A percentile compares a stretch with the other conserved stretches of the same genome.
Evolutionary conservation across 169 alveolate genomes (phyloP).

Genomic region (Miamiensis avidus): DNA sequence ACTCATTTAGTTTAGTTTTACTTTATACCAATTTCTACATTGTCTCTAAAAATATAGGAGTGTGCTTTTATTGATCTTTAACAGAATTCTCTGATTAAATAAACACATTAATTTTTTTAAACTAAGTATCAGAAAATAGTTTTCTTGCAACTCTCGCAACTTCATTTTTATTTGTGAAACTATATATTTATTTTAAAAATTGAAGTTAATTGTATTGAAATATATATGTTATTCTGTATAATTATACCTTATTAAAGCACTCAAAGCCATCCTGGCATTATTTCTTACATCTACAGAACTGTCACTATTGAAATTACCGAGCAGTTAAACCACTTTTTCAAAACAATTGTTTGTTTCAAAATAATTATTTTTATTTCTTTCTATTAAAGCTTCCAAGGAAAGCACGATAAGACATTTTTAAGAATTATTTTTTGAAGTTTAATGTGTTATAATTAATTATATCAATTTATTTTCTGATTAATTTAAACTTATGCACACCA

Average conservation of each 20-base stretch:
- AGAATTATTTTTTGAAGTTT: neutral
- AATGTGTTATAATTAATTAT: too few species aligned
- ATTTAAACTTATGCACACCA: neutral
- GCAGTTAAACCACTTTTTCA: neutral
- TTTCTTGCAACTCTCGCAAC: too few species aligned
- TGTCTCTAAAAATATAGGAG: too few species aligned
- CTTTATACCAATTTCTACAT: too few species aligned
- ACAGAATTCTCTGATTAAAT: too few species aligned
- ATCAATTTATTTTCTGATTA: neutral
- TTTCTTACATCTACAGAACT: neutral
- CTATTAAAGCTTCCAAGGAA: neutral
- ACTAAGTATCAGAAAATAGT: neutral
- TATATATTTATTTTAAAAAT: too few species aligned
- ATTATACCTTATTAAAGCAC: neutral
- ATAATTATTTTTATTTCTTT: neutral
- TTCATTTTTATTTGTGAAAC: too few species aligned
- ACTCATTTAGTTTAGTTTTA: too few species aligned
- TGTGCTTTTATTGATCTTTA: too few species aligned
- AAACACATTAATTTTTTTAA: too few species aligned
- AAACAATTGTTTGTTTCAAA: neutral
- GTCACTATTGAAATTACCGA: neutral
- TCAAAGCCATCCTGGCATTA: neutral
- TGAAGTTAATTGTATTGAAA: neutral
- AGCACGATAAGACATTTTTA: too few species aligned
- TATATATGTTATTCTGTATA: neutral